Percentiles rank a stretch among this genome's conserved stretches.
These are phyloP conservation scores for Ascochyta pisi DNA, from an alignment of 2,329 filamentous ascomycete genomes.

Conservation along the genomic window DNA sequence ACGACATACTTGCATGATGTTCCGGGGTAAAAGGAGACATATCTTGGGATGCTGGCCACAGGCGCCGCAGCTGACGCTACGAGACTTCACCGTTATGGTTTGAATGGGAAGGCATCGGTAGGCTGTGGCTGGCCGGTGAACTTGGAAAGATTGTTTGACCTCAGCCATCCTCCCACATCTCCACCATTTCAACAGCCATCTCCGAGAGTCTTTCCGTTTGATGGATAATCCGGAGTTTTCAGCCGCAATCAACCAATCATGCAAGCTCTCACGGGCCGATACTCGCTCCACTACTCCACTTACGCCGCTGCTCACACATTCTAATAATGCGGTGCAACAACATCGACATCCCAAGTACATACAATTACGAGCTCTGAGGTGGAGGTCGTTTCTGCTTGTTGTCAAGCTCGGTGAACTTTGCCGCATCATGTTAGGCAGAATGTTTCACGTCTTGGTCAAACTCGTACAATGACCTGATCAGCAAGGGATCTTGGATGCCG, in stretches of 20 bases:
- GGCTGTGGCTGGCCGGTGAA: slow-evolving; percentile 3
- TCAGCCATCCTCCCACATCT: background rate
- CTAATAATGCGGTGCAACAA: slow-evolving; percentile 12
- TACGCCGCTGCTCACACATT: slow-evolving; percentile 10
- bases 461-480: background rate
- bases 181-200: background rate
- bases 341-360: background rate
- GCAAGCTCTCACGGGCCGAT: slow-evolving; percentile 5
- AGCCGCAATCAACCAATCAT: background rate
- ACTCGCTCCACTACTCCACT: slow-evolving; percentile 7
- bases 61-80: background rate
- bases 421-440: background rate
- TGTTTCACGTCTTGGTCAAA: slow-evolving; percentile 3
- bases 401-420: background rate
- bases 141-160: background rate
- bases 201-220: slow-evolving; percentile 5
- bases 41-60: slow-evolving; percentile 5
- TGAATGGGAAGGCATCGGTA: background rate
- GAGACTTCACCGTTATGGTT: background rate
- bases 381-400: background rate
- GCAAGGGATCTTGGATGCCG: background rate
- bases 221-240: background rate
- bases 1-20: slow-evolving; percentile 13
- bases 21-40: background rate
- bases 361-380: background rate